A percentile compares a stretch with the other conserved stretches of the same genome.
Evolutionary conservation across 306 rosid genomes (phyloP).

Genomic region (Fragaria ananassa): DNA sequence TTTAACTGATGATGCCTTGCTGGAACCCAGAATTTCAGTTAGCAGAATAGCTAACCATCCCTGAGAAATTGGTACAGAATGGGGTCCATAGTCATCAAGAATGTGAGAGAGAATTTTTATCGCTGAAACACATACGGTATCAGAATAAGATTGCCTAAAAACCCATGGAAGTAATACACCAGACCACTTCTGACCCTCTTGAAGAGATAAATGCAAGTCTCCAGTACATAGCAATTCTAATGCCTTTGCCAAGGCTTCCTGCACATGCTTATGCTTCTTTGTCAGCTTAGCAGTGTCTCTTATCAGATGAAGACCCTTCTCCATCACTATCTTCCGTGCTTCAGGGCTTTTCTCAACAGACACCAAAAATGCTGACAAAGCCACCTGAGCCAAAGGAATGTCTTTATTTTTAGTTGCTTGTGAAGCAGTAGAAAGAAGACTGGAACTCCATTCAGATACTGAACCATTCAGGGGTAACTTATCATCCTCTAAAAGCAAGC

Average conservation of each 20-base stretch:
- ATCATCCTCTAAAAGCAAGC: slow-evolving; percentile 68
- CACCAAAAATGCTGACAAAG: slow-evolving; percentile 78
- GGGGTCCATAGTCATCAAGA: slow-evolving; percentile 73
- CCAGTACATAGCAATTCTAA: slow-evolving; percentile 65
- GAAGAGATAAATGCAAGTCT: slow-evolving; percentile 69
- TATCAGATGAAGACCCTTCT: slow-evolving; percentile 77
- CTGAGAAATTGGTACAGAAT: slow-evolving; percentile 72
- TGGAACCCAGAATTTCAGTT: slow-evolving; percentile 52
- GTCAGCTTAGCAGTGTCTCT: slow-evolving; percentile 74
- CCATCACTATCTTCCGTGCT: slow-evolving; percentile 70
- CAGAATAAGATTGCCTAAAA: slow-evolving; percentile 68
- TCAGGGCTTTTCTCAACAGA: slow-evolving; percentile 71
- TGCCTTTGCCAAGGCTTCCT: slow-evolving; percentile 79
- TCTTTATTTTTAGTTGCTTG: slow-evolving; percentile 85
- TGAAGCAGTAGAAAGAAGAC: slow-evolving; percentile 79
- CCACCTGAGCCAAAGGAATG: slow-evolving; percentile 71
- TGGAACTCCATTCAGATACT: slow-evolving; percentile 87
- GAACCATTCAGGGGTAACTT: slow-evolving; percentile 66
- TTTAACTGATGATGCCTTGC: slow-evolving; percentile 56
- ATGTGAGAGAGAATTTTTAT: slow-evolving; percentile 71
- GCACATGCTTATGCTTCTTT: slow-evolving; percentile 62
- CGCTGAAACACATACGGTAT: slow-evolving; percentile 58
- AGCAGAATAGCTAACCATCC: slow-evolving; percentile 84
- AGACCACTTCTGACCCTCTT: slow-evolving; percentile 91
- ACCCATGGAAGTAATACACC: slow-evolving; percentile 85